Evolutionary conservation across 1,139 yeast species (phyloP).

Genomic region (Blastobotrys indianensis): DNA sequence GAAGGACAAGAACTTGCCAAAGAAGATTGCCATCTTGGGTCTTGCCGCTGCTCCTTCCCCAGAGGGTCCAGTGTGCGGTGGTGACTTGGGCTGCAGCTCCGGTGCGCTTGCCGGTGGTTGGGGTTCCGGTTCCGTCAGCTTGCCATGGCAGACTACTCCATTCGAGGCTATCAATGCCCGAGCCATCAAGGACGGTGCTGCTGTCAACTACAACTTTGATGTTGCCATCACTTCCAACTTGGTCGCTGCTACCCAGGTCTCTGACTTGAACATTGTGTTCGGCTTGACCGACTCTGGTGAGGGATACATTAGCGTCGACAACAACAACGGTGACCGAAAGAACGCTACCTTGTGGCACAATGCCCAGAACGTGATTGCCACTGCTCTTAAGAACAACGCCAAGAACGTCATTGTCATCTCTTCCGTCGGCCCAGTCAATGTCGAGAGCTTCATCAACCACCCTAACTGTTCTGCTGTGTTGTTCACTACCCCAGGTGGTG

Average conservation of each 20-base stretch:
- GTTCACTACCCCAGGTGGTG: slow-evolving; percentile 54
- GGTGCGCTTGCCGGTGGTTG: slow-evolving; percentile 16
- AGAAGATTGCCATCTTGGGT: slow-evolving; percentile 7
- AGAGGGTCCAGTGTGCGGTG: slow-evolving; percentile 10
- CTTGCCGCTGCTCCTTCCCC: slow-evolving; percentile 10
- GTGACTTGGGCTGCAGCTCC: slow-evolving; percentile 10
- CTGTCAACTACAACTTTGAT: slow-evolving; percentile 23
- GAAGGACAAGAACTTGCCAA: slow-evolving; percentile 12
- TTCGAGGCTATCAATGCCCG: slow-evolving; percentile 10
- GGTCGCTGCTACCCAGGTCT: slow-evolving; percentile 41
- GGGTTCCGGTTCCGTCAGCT: slow-evolving; percentile 14
- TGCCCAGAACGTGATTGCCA: slow-evolving; percentile 49
- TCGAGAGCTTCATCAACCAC: slow-evolving; percentile 55
- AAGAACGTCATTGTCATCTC: slow-evolving; percentile 55
- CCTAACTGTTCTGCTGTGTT: slow-evolving; percentile 54
- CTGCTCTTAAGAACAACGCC: slow-evolving; percentile 43
- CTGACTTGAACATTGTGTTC: slow-evolving; percentile 49
- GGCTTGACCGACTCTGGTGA: slow-evolving; percentile 49
- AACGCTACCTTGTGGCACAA: slow-evolving; percentile 55
- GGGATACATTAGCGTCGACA: slow-evolving; percentile 53
- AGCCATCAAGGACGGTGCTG: slow-evolving; percentile 18
- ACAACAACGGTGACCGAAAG: slow-evolving; percentile 52
- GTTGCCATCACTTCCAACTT: not conserved
- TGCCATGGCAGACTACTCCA: slow-evolving; percentile 11
- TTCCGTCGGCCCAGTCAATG: slow-evolving; percentile 54